Evolutionary conservation across 345 rosid species (phyloP).

Genomic region (Hibiscus mutabilis): DNA sequence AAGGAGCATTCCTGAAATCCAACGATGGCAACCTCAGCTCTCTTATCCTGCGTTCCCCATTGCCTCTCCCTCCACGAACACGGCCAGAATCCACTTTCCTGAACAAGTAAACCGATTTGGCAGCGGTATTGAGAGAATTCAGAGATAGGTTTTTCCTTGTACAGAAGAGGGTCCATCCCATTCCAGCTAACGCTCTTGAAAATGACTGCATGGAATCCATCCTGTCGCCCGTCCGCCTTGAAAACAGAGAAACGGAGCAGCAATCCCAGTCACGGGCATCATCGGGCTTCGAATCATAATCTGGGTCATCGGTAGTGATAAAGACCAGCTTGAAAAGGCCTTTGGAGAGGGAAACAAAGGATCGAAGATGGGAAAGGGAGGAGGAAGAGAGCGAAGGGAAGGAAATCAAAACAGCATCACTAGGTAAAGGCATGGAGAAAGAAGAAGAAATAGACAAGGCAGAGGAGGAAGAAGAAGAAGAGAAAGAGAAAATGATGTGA

Average conservation of each 20-base stretch:
- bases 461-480: slow-evolving; percentile 21
- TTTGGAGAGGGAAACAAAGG: slow-evolving; percentile 57
- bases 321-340: slow-evolving; percentile 61
- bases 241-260: slow-evolving; percentile 58
- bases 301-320: slow-evolving; percentile 9
- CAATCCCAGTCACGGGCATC: slow-evolving; percentile 52
- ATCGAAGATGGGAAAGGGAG: slow-evolving; percentile 48
- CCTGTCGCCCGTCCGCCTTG: slow-evolving; percentile 34
- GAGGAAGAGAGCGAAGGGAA: slow-evolving; percentile 59
- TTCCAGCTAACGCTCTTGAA: slow-evolving; percentile 47
- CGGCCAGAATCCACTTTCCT: slow-evolving; percentile 59
- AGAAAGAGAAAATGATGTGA: slow-evolving; percentile 67
- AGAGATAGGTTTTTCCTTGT: slow-evolving; percentile 32
- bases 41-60: slow-evolving; percentile 43
- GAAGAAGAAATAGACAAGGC: slow-evolving; percentile 37
- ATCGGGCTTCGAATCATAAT: background rate
- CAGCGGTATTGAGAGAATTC: slow-evolving; percentile 9
- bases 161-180: slow-evolving; percentile 64
- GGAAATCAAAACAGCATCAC: slow-evolving; percentile 50
- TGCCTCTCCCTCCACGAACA: slow-evolving; percentile 24
- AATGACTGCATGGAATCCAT: slow-evolving; percentile 59
- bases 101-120: slow-evolving; percentile 38
- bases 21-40: slow-evolving; percentile 60
- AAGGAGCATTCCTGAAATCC: slow-evolving; percentile 63
- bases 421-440: slow-evolving; percentile 40